Evolutionary conservation across 352 stramenopile genomes (phyloP).

Genomic region (Globisporangium nagaii): DNA sequence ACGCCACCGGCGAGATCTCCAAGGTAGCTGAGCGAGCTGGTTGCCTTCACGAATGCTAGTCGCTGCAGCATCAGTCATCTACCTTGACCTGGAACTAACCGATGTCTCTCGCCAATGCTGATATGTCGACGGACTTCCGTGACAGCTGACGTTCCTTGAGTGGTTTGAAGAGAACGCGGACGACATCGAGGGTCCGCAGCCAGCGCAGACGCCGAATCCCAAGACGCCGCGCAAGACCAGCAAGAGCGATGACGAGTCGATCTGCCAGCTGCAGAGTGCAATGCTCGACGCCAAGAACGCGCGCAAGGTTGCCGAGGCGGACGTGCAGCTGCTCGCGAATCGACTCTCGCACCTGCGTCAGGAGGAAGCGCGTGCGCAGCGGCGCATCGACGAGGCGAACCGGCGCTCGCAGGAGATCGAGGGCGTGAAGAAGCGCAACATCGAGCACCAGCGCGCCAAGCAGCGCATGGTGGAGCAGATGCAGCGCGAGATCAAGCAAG

Average conservation of each 20-base stretch:
- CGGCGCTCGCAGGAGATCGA: slow-evolving; percentile 55
- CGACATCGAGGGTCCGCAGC: slow-evolving; percentile 30
- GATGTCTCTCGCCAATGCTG: too few species aligned
- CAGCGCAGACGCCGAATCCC: not conserved
- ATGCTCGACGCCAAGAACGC: slow-evolving; percentile 65
- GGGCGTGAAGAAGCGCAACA: slow-evolving; percentile 53
- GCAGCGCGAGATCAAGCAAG: slow-evolving; percentile 42
- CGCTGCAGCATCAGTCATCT: too few species aligned
- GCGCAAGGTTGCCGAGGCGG: slow-evolving; percentile 44
- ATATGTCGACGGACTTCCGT: too few species aligned
- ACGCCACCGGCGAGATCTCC: slow-evolving; percentile 57
- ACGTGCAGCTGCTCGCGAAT: slow-evolving; percentile 57
- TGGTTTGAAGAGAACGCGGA: slow-evolving; percentile 72
- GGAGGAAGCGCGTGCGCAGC: slow-evolving; percentile 50
- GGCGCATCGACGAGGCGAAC: slow-evolving; percentile 67
- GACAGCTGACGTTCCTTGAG: slow-evolving; percentile 58
- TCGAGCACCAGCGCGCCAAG: slow-evolving; percentile 41
- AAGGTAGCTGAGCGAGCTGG: slow-evolving; percentile 59
- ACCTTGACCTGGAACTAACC: too few species aligned
- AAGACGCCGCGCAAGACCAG: slow-evolving; percentile 1
- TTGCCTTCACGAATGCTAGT: too few species aligned
- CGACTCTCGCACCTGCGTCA: slow-evolving; percentile 52
- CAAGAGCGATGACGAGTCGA: slow-evolving; percentile 24
- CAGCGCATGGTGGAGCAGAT: slow-evolving; percentile 45
- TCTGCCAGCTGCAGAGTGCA: slow-evolving; percentile 36